These are phyloP conservation scores for Gillenia trifoliata DNA, from an alignment of 306 rosid species.

Conservation along the genomic window DNA sequence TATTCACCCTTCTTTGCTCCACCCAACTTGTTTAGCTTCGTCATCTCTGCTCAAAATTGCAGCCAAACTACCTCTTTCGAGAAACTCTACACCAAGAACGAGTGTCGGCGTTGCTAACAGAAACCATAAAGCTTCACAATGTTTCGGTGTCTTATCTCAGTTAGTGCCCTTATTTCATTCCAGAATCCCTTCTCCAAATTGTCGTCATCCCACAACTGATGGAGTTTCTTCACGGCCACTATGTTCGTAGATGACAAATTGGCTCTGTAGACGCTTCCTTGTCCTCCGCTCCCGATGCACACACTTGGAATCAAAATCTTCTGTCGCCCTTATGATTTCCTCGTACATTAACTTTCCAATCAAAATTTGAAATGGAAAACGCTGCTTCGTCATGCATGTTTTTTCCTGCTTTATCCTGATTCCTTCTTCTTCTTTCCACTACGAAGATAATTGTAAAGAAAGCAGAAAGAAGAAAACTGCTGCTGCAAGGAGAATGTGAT, in stretches of 20 bases:
- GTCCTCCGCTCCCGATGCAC: constrained; percentile 10
- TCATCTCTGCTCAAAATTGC: not conserved
- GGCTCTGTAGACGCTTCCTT: constrained; percentile 4
- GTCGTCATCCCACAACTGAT: not conserved
- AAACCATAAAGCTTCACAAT: constrained; percentile 12
- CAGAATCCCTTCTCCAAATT: not conserved
- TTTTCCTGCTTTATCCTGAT: not conserved
- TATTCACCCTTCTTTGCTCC: constrained; percentile 7
- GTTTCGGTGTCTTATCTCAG: constrained; percentile 9
- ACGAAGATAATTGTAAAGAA: too few relatives aligned
- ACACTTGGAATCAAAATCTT: not conserved
- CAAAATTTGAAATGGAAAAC: not conserved
- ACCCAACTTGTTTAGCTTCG: constrained; percentile 6
- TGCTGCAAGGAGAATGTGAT: not conserved
- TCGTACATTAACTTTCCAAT: not conserved
- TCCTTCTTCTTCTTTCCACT: not conserved
- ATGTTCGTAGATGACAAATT: not conserved
- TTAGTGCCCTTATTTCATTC: constrained; percentile 9
- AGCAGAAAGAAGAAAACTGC: not conserved
- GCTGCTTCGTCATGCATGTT: not conserved
- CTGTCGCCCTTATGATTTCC: constrained; percentile 8
- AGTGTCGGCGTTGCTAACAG: not conserved
- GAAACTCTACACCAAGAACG: constrained; percentile 13
- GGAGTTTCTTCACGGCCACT: constrained; percentile 11
- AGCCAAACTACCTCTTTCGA: constrained; percentile 9